A percentile compares a stretch with the other conserved stretches of the same genome.
These are phyloP conservation scores for Alternaria metachromatica DNA, from an alignment of 2,329 filamentous ascomycete species.

Conservation along the genomic window DNA sequence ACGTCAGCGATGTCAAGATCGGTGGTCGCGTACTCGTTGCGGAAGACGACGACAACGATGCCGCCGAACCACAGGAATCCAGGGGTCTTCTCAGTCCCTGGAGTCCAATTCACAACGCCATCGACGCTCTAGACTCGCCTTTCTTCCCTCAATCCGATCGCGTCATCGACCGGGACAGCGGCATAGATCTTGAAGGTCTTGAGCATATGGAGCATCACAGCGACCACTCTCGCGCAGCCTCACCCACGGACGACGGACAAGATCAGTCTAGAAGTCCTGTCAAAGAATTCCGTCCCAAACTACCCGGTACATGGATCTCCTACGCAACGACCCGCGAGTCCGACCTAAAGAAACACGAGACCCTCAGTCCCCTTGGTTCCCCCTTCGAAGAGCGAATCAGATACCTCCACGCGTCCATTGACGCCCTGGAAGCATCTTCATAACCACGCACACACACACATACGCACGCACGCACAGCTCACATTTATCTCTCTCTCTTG, in stretches of 20 bases:
- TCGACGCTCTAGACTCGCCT: conserved; percentile 26
- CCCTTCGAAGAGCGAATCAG: conserved; percentile 37
- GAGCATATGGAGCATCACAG: conserved; percentile 25
- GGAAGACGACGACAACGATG: conserved; percentile 68
- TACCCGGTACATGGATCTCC: conserved; percentile 18
- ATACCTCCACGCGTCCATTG: conserved; percentile 31
- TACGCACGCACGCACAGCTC: background rate
- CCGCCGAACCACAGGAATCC: conserved; percentile 22
- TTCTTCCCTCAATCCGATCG: conserved; percentile 26
- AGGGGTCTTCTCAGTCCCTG: conserved; percentile 47
- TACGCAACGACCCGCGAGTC: conserved; percentile 5
- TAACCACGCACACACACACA: conserved; percentile 2
- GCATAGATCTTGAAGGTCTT: conserved; percentile 43
- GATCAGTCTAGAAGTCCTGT: conserved; percentile 4
- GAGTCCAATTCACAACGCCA: conserved; percentile 39
- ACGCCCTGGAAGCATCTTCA: conserved; percentile 22
- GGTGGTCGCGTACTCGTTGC: conserved; percentile 78
- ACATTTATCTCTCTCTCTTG: conserved; percentile 4
- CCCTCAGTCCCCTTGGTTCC: conserved; percentile 34
- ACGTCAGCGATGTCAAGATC: conserved; percentile 78
- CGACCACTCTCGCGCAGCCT: conserved; percentile 2
- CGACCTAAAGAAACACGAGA: conserved; percentile 4
- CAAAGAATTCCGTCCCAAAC: conserved; percentile 13
- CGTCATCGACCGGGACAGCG: conserved; percentile 48
- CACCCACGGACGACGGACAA: background rate